phyloP scores from a whole-genome alignment of 371 early-diverging fungal genomes.

The Circinella minor region DNA sequence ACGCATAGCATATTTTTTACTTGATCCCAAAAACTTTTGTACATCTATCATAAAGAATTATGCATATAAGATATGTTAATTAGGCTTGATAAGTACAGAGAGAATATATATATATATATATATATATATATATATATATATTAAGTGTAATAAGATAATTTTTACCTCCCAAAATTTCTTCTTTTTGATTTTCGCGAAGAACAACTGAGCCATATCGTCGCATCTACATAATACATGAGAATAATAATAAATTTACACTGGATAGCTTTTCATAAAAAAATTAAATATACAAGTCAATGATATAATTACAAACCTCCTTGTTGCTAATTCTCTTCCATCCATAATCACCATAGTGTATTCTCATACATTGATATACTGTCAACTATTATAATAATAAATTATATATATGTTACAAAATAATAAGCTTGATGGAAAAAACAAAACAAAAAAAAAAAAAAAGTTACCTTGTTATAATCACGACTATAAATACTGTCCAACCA shows the following conservation, averaged over 20 bases:
- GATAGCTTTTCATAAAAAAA: too few species aligned
- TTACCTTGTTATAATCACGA: neutral
- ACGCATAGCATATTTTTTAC: conserved; percentile 81
- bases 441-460: neutral
- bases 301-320: neutral
- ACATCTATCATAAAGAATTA: conserved; percentile 26
- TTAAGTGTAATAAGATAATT: too few species aligned
- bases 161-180: conserved; percentile 26
- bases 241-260: neutral
- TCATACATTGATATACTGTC: conserved; percentile 8
- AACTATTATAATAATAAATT: neutral
- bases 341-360: neutral
- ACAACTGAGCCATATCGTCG: conserved; percentile 38
- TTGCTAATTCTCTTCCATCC: conserved; percentile 9
- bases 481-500: neutral
- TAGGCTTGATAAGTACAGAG: too few species aligned
- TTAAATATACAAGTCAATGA: neutral
- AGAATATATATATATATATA: too few species aligned
- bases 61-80: neutral
- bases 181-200: conserved; percentile 41
- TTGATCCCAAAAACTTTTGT: conserved; percentile 32
- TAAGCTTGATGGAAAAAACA: too few species aligned
- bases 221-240: conserved; percentile 13
- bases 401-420: neutral
- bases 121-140: too few species aligned